Conservation (phyloP, 2,329 filamentous ascomycete species). For the Claviceps cyperi region DNA sequence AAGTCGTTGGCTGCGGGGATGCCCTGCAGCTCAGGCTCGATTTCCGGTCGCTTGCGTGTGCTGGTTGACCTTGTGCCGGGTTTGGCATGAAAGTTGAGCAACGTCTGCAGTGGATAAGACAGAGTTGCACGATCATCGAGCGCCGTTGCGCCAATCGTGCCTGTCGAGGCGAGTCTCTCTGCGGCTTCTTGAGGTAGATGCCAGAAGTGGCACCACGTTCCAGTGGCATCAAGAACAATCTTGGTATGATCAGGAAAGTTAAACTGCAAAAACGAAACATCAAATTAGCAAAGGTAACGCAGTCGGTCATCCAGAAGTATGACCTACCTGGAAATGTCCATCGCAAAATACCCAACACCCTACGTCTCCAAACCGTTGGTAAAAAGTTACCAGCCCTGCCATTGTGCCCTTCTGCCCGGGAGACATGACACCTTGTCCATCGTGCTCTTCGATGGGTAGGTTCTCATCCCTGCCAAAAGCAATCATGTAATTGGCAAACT, state of each 20-base stretch:
- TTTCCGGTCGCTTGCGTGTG: constrained; percentile 42
- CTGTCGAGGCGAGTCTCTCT: constrained; percentile 45
- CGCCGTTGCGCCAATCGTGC: constrained; percentile 55
- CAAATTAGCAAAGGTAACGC: neutral
- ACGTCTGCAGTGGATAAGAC: constrained; percentile 56
- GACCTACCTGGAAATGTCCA: constrained; percentile 55
- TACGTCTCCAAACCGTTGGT: constrained; percentile 67
- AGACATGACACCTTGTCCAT: constrained; percentile 24
- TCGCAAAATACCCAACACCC: constrained; percentile 72
- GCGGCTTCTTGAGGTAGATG: constrained; percentile 60
- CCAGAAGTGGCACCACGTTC: constrained; percentile 65
- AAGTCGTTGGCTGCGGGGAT: constrained; percentile 61
- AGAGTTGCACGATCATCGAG: constrained; percentile 57
- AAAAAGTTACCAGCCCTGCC: constrained; percentile 58
- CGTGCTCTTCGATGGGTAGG: constrained; percentile 30
- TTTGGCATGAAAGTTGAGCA: constrained; percentile 52
- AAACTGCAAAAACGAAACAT: constrained; percentile 34
- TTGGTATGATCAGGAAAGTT: constrained; percentile 86
- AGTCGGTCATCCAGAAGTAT: neutral
- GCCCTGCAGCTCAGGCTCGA: constrained; percentile 43
- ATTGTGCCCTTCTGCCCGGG: constrained; percentile 23
- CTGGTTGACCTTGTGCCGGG: constrained; percentile 30
- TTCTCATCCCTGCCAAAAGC: constrained; percentile 59
- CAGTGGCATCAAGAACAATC: constrained; percentile 60
- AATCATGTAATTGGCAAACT: constrained; percentile 63